These are phyloP conservation scores for Fonsecaea monophora DNA, from an alignment of 2,329 filamentous ascomycete genomes.

Conservation along the genomic window DNA sequence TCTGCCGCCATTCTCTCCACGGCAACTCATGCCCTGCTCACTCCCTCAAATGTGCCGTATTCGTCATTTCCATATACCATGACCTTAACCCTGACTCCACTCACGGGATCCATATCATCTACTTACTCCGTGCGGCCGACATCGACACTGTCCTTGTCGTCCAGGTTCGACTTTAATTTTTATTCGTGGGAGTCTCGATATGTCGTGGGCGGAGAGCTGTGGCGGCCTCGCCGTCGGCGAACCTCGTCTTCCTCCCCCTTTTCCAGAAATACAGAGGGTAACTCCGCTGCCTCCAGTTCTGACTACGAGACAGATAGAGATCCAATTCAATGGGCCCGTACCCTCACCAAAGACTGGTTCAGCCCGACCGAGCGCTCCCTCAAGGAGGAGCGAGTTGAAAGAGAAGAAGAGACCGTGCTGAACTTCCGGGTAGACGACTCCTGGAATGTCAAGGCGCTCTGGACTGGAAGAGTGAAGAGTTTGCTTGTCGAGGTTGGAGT, in stretches of 20 bases:
- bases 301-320: slow-evolving; percentile 39
- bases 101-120: slow-evolving; percentile 91
- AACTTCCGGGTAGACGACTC: slow-evolving; percentile 91
- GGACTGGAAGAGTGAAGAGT: slow-evolving; percentile 93
- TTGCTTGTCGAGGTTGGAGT: slow-evolving; percentile 90
- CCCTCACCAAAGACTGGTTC: slow-evolving; percentile 45
- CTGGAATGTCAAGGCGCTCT: slow-evolving; percentile 81
- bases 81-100: slow-evolving; percentile 87
- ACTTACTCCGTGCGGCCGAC: slow-evolving; percentile 92
- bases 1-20: slow-evolving; percentile 39
- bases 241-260: slow-evolving; percentile 49
- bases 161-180: slow-evolving; percentile 94
- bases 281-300: neutral
- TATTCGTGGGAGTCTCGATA: slow-evolving; percentile 98
- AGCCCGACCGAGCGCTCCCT: slow-evolving; percentile 43
- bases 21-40: slow-evolving; percentile 34
- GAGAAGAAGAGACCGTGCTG: slow-evolving; percentile 81
- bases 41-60: slow-evolving; percentile 46
- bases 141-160: slow-evolving; percentile 80
- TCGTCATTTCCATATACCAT: slow-evolving; percentile 90
- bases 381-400: slow-evolving; percentile 62
- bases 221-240: slow-evolving; percentile 65
- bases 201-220: slow-evolving; percentile 89
- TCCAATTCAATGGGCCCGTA: slow-evolving; percentile 54
- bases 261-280: neutral